Base-by-base conservation (phyloP, 495 filamentous ascomycete species). In the Aspergillus nidulans region DNA sequence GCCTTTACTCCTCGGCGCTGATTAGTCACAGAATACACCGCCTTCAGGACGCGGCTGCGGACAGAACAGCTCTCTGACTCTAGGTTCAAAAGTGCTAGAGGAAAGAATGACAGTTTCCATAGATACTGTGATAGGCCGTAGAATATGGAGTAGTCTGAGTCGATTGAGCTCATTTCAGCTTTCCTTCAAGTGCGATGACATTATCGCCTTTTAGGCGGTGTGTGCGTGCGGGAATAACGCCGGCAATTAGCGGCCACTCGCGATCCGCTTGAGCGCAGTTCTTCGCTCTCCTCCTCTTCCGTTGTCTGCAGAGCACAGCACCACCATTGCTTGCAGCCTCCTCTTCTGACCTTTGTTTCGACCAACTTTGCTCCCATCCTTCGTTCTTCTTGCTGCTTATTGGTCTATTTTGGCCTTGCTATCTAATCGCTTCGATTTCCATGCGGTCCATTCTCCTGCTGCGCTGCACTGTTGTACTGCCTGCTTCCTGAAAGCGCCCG, bases 401-500 rank as follows among this genome's bases (percentile, higher is more conserved):
- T 30, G 12, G 30, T 15, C 40, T 52, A 43, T 26, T 32, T 38
- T 36, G 23, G 39, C 30, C 45, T 54, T 41, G 41, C 49, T 54
- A 45, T 54, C 42, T 38, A 59, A 53, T 30, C 20, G 53, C 52
- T 43, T 55, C 46, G 44, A 52, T 32, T 55, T 52, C 52, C 64
- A 72, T 74, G 72, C 66, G 66, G 67, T 60, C 62, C 55, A 47
- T 57, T 52, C 58, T 64, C 52, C 64, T 63, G 65, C 68, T 58
- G 60, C 63, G 63, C 62, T 68, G 53, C 57, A 63, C 65, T 52
- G 60, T 70, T 63, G 65, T 71, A 61, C 65, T 68, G 61, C 65
- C 68, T 66, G 64, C 67, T 65, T 71, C 64, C 55, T 71, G 62
- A 63, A 26, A 72, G 60, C 63, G 58, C 65, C 69, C 68, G 41